These are phyloP conservation scores for Cutaneotrichosporon spelunceum DNA, from an alignment of 1,284 basidiomycete species.

Conservation along the genomic window DNA sequence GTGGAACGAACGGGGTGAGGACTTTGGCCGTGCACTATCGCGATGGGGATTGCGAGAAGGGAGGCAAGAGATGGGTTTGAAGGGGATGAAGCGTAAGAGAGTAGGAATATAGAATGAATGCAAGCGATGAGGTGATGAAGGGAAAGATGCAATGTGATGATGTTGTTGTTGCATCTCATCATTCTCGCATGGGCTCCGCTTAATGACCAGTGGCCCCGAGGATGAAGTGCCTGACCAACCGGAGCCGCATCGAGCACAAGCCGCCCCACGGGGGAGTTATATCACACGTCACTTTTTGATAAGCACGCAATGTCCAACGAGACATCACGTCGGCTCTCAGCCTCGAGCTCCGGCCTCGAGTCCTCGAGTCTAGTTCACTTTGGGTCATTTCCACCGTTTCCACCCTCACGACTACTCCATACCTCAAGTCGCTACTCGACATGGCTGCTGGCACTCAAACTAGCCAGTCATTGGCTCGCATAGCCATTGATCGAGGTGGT, in stretches of 20 bases:
- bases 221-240: not conserved
- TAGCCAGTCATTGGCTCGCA: constrained; percentile 19
- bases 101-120: not conserved
- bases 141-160: not conserved
- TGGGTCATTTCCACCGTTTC: not conserved
- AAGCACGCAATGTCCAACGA: not conserved
- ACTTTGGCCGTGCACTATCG: not conserved
- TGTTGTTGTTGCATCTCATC: not conserved
- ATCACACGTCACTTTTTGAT: not conserved
- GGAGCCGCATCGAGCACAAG: too few relatives aligned
- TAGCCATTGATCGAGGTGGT: constrained; percentile 41
- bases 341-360: not conserved
- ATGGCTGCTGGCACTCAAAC: not conserved
- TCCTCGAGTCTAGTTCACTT: too few relatives aligned
- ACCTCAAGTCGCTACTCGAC: too few relatives aligned
- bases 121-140: not conserved
- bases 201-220: not conserved
- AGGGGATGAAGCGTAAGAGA: not conserved
- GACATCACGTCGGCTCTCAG: not conserved
- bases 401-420: not conserved
- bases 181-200: too few relatives aligned
- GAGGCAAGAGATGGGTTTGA: not conserved
- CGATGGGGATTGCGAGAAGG: not conserved
- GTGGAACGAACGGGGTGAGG: not conserved
- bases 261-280: not conserved